Base-by-base conservation (phyloP, 2,329 filamentous ascomycete species). In the Penicillium sp. region DNA sequence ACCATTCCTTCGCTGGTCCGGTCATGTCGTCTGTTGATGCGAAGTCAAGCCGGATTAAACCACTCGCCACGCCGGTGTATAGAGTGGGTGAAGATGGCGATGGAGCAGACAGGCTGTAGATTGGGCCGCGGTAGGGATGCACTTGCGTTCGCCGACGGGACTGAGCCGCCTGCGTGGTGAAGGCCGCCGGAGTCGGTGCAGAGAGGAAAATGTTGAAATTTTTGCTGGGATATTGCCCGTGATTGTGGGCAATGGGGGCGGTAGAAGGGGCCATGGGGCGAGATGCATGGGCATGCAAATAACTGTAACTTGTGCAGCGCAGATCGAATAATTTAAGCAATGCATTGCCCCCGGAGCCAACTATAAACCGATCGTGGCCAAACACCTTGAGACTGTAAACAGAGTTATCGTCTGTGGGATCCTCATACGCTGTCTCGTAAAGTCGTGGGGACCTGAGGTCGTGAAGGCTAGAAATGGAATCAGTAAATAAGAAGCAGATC, bases 271-370 rank as follows among this genome's bases (percentile, higher is more conserved):
- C 41, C 47, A 37, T n/a, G 25, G 8, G 42, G 37, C 38, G 18
- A 39, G 41, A 46, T 9, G 36, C 26, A 18, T 54, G 59, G 26
- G 65, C 54, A 24, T 66, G 57, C 8, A 60, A 59, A 34, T 68
- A 66, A 45, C 49, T 63, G 55, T 69, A 70, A 11, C 53, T 57
- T 24, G 59, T 66, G n/a, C 58, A 69, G 25, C 82, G 78, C 38
- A 85, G 60, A 55, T 85, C 81, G 54, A 82, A 85, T 4, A 83
- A 68, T 55, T 84, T 84, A 39, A 85, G 65, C 43, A 83, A 70
- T 39, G 74, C 76, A 61, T 84, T 78, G 42, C 76, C 72, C 3
- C 76, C 75, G 1, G 76, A 74, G 25, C 82, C 82, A 9, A 76
- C 78, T 7, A 83, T 60, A 46, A 85, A 75, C 2, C 74, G 71